Evolutionary conservation across 1,284 basidiomycete species (phyloP), one percentile per base, ranked within the genome.

Genomic region (Spongiforma sp.): DNA sequence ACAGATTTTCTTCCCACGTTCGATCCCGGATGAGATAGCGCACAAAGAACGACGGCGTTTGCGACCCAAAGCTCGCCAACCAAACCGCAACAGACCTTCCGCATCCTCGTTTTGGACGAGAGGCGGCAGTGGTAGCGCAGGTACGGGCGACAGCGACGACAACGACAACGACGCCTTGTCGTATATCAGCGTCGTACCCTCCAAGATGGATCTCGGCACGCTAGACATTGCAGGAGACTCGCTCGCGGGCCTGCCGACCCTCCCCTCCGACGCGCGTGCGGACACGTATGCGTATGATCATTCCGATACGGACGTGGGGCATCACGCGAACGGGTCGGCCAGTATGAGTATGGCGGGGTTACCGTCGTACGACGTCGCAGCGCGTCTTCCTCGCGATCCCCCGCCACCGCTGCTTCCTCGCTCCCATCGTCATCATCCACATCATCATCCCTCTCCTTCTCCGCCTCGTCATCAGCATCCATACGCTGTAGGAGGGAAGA

Each of bases 1-100:
- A 46, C 33, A 91, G 89, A 90, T 93, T 34, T 93, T 93, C 81
- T 93, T 93, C 77, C 90, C 91, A 36, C 88, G 91, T 30, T 89
- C 87, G 4, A 82, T 87, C 59, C 84, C 89, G 73, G 79, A 80
- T 50, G 90, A 91, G 75, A 86, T 88, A 36, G 78, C 81, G 2
- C 74, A 76, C 5, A 81, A 78, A n/a, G 85, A 88, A 58, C 80
- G 80, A 14, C 71, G 73, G 1, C 79, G 74, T 24, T n/a, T n/a
- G 77, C 79, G 30, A 28, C n/a, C 14, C 12, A 30, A 8, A 19
- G n/a, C 36, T 10, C 17, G 32, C 52, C 30, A 19, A 54, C 6
- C 48, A 9, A 19, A 52, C 48, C 28, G 32, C n/a, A 11, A 54
- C 32, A 4, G 32, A 34, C n/a, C n/a, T n/a, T n/a, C n/a, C n/a